Percentiles rank a stretch among this genome's conserved stretches.
These are phyloP conservation scores for Globisporangium echinulatum DNA, from an alignment of 352 stramenopile genomes.

Conservation along the genomic window DNA sequence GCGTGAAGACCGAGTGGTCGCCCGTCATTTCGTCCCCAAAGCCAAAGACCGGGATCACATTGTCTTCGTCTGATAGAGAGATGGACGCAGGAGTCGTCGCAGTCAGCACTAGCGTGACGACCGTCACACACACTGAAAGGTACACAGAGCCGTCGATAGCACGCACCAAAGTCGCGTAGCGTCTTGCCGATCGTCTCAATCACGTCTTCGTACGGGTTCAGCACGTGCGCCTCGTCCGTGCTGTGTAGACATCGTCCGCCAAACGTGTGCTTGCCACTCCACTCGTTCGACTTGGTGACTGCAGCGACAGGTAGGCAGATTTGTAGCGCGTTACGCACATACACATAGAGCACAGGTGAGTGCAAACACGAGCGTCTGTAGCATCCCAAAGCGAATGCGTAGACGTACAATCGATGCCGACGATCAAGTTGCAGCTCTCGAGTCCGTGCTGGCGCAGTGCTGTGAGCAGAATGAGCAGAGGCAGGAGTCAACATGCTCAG, in stretches of 20 bases:
- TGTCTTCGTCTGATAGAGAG: conserved; percentile 62
- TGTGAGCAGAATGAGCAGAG: conserved; percentile 1
- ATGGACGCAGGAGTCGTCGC: not conserved
- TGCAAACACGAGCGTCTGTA: not conserved
- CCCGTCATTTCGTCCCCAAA: conserved; percentile 80
- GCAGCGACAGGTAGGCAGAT: conserved; percentile 16
- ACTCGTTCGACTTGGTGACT: conserved; percentile 89
- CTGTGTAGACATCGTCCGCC: conserved; percentile 57
- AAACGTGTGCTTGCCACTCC: conserved; percentile 83
- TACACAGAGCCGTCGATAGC: not conserved
- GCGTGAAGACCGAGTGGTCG: conserved; percentile 75
- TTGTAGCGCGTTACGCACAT: not conserved
- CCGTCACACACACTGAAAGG: not conserved
- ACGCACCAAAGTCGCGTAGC: conserved; percentile 63
- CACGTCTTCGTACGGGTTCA: conserved; percentile 82
- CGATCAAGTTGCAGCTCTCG: conserved; percentile 81
- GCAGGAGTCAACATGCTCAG: no score
- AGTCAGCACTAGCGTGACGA: not conserved
- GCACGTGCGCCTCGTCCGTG: conserved; percentile 31
- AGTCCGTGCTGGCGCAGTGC: conserved; percentile 69
- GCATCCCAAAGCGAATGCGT: not conserved
- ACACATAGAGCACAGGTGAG: not conserved
- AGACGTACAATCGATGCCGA: conserved; percentile 80
- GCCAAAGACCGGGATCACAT: conserved; percentile 74
- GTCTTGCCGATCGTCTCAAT: conserved; percentile 77